phyloP scores from a whole-genome alignment of 805 yeast genomes.

The Sungouiella thailandica region DNA sequence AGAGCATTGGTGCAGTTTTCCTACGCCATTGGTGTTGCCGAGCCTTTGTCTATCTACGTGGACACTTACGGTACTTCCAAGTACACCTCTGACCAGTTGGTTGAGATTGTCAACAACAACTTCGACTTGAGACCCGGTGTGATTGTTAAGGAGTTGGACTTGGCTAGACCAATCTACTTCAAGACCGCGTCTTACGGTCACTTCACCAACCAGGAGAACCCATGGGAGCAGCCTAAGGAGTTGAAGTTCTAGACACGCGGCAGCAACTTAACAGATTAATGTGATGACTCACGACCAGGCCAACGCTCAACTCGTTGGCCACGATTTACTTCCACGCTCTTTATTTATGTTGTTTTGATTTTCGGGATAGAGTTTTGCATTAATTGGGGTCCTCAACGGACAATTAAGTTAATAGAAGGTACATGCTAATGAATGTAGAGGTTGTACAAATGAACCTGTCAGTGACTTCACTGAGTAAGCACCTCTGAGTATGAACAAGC shows the following conservation, averaged over 20 bases:
- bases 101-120: constrained; percentile 85
- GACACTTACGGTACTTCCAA: constrained; percentile 98
- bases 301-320: constrained; percentile 47
- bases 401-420: constrained; percentile 21
- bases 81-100: constrained; percentile 84
- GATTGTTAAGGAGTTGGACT: constrained; percentile 90
- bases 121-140: constrained; percentile 99
- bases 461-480: too few relatives aligned
- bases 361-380: constrained; percentile 37
- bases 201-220: constrained; percentile 97
- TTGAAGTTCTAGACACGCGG: constrained; percentile 46
- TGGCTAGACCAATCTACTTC: constrained; percentile 98
- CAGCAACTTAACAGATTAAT: constrained; percentile 23
- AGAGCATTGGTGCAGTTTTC: constrained; percentile 98
- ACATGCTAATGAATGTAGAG: neutral
- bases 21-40: constrained; percentile 99
- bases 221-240: constrained; percentile 97
- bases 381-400: constrained; percentile 49
- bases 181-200: constrained; percentile 99
- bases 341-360: constrained; percentile 14
- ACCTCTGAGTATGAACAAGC: too few relatives aligned
- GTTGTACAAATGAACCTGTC: too few relatives aligned
- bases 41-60: constrained; percentile 95
- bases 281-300: constrained; percentile 35
- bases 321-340: constrained; percentile 14